Percentiles rank a stretch among this genome's conserved stretches.
These are phyloP conservation scores for Halenospora varia DNA, from an alignment of 495 filamentous ascomycete genomes.

Conservation along the genomic window DNA sequence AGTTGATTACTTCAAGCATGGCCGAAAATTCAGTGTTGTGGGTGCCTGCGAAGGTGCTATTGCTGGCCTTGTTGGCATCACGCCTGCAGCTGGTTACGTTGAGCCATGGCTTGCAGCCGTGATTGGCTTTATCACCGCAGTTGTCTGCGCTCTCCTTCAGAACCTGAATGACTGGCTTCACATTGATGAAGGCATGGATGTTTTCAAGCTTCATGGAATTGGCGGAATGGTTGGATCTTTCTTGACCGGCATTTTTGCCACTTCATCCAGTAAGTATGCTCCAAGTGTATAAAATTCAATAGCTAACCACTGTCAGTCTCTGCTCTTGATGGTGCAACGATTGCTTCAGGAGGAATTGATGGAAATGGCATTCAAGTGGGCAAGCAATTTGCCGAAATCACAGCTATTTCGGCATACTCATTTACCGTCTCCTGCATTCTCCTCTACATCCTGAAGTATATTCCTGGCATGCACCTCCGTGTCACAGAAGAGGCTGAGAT, in stretches of 20 bases:
- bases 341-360: constrained; percentile 49
- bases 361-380: constrained; percentile 56
- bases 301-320: constrained; percentile 6
- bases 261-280: constrained; percentile 11
- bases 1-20: constrained; percentile 52
- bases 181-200: constrained; percentile 60
- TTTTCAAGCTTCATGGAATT: constrained; percentile 60
- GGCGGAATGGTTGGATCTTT: constrained; percentile 60
- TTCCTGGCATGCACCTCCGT: constrained; percentile 54
- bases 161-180: constrained; percentile 53
- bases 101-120: constrained; percentile 50
- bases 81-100: constrained; percentile 59
- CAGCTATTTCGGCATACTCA: constrained; percentile 50
- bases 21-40: constrained; percentile 53
- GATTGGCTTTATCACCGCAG: constrained; percentile 55
- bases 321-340: constrained; percentile 42
- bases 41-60: constrained; percentile 60
- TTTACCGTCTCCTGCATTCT: constrained; percentile 51
- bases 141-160: constrained; percentile 45
- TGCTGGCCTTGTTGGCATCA: constrained; percentile 61
- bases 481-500: constrained; percentile 53
- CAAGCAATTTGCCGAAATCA: constrained; percentile 56
- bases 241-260: constrained; percentile 57
- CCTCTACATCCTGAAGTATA: constrained; percentile 52
- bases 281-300: neutral